Conservation (phyloP, 192 early-diverging fungal genomes). For the Linnemannia elongata region DNA sequence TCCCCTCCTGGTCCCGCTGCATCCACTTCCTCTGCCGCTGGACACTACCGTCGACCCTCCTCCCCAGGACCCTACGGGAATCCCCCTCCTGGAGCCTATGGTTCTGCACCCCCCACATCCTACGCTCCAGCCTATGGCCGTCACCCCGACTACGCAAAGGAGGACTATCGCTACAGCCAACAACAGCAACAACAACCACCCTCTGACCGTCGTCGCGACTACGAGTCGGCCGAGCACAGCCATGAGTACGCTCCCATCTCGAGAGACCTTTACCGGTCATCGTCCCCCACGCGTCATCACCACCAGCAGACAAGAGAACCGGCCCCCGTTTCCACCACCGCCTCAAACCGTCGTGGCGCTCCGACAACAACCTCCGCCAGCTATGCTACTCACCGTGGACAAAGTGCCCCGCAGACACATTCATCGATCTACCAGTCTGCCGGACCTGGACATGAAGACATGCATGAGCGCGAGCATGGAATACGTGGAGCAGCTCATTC, state of each 20-base stretch:
- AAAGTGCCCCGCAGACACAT: background rate
- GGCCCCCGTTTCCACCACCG: background rate
- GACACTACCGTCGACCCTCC: slow-evolving; percentile 30
- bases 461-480: slow-evolving; percentile 25
- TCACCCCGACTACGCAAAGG: slow-evolving; percentile 36
- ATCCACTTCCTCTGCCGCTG: background rate
- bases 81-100: slow-evolving; percentile 17
- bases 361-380: background rate
- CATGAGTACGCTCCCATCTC: slow-evolving; percentile 41
- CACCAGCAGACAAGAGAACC: background rate
- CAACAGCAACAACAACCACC: background rate
- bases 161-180: slow-evolving; percentile 24
- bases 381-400: slow-evolving; percentile 25
- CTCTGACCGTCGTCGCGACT: slow-evolving; percentile 29
- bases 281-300: slow-evolving; percentile 29
- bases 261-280: slow-evolving; percentile 28
- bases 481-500: background rate
- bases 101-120: background rate
- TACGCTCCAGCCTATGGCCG: slow-evolving; percentile 27
- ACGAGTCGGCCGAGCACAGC: slow-evolving; percentile 17
- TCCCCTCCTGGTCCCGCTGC: slow-evolving; percentile 8
- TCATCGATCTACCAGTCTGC: slow-evolving; percentile 22
- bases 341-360: slow-evolving; percentile 13
- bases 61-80: slow-evolving; percentile 35
- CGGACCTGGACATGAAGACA: slow-evolving; percentile 25